Conservation (phyloP, 495 filamentous ascomycete species). For the Bacidia gigantensis region DNA sequence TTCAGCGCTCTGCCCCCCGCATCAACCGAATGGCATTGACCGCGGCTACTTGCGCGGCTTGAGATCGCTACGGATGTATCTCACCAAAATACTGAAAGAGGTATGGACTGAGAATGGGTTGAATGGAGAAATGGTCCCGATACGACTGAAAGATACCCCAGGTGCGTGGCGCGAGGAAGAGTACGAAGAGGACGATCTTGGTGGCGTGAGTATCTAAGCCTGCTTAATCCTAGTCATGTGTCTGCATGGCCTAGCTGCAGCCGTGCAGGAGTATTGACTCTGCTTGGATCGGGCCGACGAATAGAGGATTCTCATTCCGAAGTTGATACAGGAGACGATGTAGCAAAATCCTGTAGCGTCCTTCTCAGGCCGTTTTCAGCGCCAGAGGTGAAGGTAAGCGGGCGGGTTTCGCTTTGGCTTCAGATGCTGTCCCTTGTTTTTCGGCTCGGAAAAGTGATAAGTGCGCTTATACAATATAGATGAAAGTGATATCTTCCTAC, state of each 20-base stretch:
- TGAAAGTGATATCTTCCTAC: too few species aligned
- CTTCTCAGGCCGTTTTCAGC: too few species aligned
- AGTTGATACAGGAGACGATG: too few species aligned
- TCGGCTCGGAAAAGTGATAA: too few species aligned
- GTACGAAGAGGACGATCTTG: slow-evolving; percentile 12
- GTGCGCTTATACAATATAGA: too few species aligned
- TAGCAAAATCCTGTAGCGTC: too few species aligned
- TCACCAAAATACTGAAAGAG: slow-evolving; percentile 76
- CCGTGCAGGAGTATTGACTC: not conserved
- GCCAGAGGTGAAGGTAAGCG: too few species aligned
- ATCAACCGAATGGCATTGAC: slow-evolving; percentile 67
- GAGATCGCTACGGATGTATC: slow-evolving; percentile 66
- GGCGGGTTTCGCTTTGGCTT: too few species aligned
- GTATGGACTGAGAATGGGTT: slow-evolving; percentile 28
- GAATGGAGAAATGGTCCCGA: slow-evolving; percentile 22
- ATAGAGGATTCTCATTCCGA: too few species aligned
- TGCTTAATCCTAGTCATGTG: not conserved
- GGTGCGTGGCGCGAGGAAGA: slow-evolving; percentile 14
- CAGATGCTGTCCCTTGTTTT: too few species aligned
- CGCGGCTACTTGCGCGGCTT: slow-evolving; percentile 80
- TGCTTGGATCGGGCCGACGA: too few species aligned
- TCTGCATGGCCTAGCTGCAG: not conserved
- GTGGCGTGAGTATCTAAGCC: slow-evolving; percentile 25
- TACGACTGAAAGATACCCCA: slow-evolving; percentile 18
- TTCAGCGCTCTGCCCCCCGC: slow-evolving; percentile 63